A percentile compares a stretch with the other conserved stretches of the same genome.
phyloP scores from a whole-genome alignment of 108 stramenopile species.

The Licmophora abbreviata region DNA sequence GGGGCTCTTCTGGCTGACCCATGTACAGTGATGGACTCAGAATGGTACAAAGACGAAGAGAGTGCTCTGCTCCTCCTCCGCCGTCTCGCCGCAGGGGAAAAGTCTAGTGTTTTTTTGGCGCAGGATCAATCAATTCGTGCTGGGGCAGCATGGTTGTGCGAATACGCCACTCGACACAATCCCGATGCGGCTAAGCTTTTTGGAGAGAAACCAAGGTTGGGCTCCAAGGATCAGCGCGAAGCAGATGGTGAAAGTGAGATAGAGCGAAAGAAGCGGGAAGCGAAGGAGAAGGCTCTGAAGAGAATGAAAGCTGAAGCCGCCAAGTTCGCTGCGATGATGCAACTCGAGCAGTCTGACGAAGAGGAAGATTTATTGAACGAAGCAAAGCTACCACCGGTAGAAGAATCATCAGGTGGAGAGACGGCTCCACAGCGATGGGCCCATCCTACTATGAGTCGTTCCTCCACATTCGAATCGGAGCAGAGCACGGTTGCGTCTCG shows the following conservation, averaged over 20 bases:
- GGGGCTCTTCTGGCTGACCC: slow-evolving; percentile 66
- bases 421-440: too few relatives aligned
- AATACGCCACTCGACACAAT: slow-evolving; percentile 55
- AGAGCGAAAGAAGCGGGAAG: slow-evolving; percentile 40
- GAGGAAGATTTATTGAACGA: slow-evolving; percentile 27
- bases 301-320: slow-evolving; percentile 68
- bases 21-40: slow-evolving; percentile 27
- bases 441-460: too few relatives aligned
- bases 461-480: too few relatives aligned
- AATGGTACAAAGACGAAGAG: slow-evolving; percentile 66
- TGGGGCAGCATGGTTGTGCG: slow-evolving; percentile 74
- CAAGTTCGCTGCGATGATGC: slow-evolving; percentile 59
- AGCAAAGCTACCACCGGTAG: neutral
- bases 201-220: slow-evolving; percentile 5
- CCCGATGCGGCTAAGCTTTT: slow-evolving; percentile 35
- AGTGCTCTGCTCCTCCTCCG: slow-evolving; percentile 42
- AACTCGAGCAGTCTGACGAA: slow-evolving; percentile 33
- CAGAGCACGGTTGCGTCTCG: too few relatives aligned
- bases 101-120: slow-evolving; percentile 41
- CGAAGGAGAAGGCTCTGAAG: slow-evolving; percentile 63
- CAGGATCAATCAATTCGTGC: slow-evolving; percentile 56
- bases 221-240: neutral
- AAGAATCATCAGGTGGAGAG: neutral
- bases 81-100: slow-evolving; percentile 38
- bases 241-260: slow-evolving; percentile 35